These are phyloP conservation scores for Aspergillus quadricinctus DNA, from an alignment of 2,329 filamentous ascomycete species.

Conservation along the genomic window DNA sequence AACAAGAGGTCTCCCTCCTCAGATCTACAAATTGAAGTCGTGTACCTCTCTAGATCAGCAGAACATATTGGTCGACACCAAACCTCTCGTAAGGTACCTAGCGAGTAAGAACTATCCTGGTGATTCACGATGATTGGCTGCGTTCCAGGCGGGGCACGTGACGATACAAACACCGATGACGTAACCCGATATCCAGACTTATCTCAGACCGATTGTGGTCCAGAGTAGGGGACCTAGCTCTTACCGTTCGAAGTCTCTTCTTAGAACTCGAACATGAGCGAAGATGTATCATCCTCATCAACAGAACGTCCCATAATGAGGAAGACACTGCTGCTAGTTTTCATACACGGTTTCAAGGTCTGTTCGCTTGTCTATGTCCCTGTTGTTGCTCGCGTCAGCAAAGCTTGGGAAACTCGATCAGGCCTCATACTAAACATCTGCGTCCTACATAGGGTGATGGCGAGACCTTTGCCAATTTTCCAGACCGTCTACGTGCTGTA, in stretches of 20 bases:
- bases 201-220: not conserved
- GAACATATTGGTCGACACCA: not conserved
- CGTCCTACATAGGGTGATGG: slow-evolving; percentile 40
- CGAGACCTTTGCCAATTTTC: slow-evolving; percentile 46
- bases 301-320: slow-evolving; percentile 29
- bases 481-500: slow-evolving; percentile 39
- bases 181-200: not conserved
- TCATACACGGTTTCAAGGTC: slow-evolving; percentile 49
- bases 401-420: not conserved
- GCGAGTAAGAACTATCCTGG: not conserved
- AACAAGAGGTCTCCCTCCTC: not conserved
- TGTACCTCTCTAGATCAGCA: not conserved
- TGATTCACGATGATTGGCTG: not conserved
- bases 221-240: not conserved
- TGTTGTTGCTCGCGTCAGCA: not conserved
- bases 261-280: not conserved
- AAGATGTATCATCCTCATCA: slow-evolving; percentile 5
- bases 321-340: slow-evolving; percentile 45
- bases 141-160: slow-evolving; percentile 1
- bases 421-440: not conserved
- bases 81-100: no score
- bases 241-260: not conserved
- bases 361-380: not conserved
- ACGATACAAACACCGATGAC: not conserved
- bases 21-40: not conserved